Conservation (phyloP, 164 flowering plant genomes). For the Liriodendron chinense region DNA sequence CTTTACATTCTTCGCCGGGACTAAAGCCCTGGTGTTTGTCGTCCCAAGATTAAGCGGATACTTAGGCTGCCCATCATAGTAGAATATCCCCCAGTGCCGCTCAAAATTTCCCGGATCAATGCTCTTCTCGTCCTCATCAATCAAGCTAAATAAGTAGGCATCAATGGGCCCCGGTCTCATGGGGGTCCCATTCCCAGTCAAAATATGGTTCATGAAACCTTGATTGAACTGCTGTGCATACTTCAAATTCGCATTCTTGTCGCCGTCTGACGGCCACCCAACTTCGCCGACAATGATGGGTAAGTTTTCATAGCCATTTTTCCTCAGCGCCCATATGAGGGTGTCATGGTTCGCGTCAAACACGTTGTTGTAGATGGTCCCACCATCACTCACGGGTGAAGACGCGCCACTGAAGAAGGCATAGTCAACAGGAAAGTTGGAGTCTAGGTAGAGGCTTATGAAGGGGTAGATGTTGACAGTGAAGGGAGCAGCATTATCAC, state of each 20-base stretch:
- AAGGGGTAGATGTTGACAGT: constrained; percentile 15
- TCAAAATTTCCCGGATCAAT: constrained; percentile 15
- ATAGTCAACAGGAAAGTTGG: constrained; percentile 8
- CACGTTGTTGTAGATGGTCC: constrained; percentile 9
- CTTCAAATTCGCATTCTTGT: constrained; percentile 3
- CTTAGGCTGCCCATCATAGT: constrained; percentile 15
- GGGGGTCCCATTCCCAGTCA: constrained; percentile 7
- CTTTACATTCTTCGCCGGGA: constrained; percentile 13
- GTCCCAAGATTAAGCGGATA: constrained; percentile 3
- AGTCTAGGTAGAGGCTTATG: constrained; percentile 5
- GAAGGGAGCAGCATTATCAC: constrained; percentile 7
- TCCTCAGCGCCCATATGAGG: constrained; percentile 4
- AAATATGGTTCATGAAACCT: constrained; percentile 5
- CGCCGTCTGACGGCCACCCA: constrained; percentile 19
- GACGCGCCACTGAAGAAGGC: constrained; percentile 12
- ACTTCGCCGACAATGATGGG: constrained; percentile 12
- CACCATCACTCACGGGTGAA: constrained; percentile 2
- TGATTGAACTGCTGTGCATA: constrained; percentile 7
- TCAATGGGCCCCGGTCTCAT: constrained; percentile 6
- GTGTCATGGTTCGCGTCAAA: constrained; percentile 17
- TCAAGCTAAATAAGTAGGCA: constrained; percentile 12
- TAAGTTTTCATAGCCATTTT: constrained; percentile 1
- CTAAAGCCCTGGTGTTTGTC: background rate
- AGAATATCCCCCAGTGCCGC: constrained; percentile 17
- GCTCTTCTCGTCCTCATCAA: constrained; percentile 16